Evolutionary conservation across 345 rosid genomes (phyloP).

Genomic region (Bretschneidera sinensis): DNA sequence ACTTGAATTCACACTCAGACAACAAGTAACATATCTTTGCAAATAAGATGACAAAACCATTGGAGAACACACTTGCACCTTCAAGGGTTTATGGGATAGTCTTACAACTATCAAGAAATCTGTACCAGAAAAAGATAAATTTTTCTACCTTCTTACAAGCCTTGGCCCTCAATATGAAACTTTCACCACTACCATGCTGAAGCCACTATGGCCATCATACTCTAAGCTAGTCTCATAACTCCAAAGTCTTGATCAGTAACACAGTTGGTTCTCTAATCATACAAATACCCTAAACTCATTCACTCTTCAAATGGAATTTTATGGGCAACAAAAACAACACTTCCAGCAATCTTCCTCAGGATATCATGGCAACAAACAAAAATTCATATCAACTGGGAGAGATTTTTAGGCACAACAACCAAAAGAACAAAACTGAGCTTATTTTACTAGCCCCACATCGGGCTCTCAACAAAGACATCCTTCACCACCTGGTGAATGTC

Average conservation of each 20-base stretch:
- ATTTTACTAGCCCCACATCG: too few relatives aligned
- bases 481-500: not conserved
- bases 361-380: too few relatives aligned
- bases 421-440: not conserved
- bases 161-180: too few relatives aligned
- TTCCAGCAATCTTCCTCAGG: too few relatives aligned
- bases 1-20: not conserved
- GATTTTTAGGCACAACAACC: slow-evolving; percentile 3
- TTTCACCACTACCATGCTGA: too few relatives aligned
- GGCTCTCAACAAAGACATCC: not conserved
- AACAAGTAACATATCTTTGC: slow-evolving; percentile 7
- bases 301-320: not conserved
- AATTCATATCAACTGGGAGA: too few relatives aligned
- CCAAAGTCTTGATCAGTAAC: slow-evolving; percentile 1
- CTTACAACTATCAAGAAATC: too few relatives aligned
- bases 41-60: too few relatives aligned
- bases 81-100: not conserved
- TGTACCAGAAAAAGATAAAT: not conserved
- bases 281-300: not conserved
- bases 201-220: too few relatives aligned
- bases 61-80: not conserved
- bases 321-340: not conserved
- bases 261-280: not conserved
- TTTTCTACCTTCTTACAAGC: not conserved
- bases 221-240: too few relatives aligned